A percentile compares a stretch with the other conserved stretches of the same genome.
Evolutionary conservation across 2,329 filamentous ascomycete genomes (phyloP).

Genomic region (Podosphaera fusca): DNA sequence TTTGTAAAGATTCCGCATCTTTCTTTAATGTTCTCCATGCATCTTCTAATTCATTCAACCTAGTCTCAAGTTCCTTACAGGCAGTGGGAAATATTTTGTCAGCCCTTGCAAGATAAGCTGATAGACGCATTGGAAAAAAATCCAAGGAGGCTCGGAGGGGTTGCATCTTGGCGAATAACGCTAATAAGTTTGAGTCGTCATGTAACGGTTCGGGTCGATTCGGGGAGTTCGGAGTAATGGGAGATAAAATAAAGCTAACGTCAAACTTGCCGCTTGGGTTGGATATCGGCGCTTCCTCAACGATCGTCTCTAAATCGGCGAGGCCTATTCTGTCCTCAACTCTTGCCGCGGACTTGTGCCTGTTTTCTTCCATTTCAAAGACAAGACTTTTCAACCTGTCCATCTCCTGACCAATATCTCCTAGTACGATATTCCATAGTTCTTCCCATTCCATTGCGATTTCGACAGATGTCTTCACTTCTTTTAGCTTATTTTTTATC

Average conservation of each 20-base stretch:
- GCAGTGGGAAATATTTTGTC: slow-evolving; percentile 66
- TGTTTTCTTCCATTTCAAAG: slow-evolving; percentile 93
- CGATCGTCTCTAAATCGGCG: slow-evolving; percentile 75
- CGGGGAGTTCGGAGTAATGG: slow-evolving; percentile 38
- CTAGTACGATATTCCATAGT: slow-evolving; percentile 79
- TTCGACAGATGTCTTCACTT: slow-evolving; percentile 75
- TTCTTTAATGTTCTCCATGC: slow-evolving; percentile 72
- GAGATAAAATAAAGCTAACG: slow-evolving; percentile 24
- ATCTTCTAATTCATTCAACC: slow-evolving; percentile 52
- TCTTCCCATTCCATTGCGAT: slow-evolving; percentile 99
- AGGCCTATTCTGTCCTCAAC: slow-evolving; percentile 51
- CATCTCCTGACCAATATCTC: slow-evolving; percentile 78
- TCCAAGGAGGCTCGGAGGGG: slow-evolving; percentile 79
- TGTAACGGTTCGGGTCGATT: slow-evolving; percentile 34
- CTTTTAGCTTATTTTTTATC: slow-evolving; percentile 55
- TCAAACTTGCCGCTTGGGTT: slow-evolving; percentile 42
- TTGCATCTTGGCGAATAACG: slow-evolving; percentile 86
- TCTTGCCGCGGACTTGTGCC: slow-evolving; percentile 52
- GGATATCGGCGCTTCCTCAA: slow-evolving; percentile 55
- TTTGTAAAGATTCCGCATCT: slow-evolving; percentile 70
- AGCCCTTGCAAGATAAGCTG: slow-evolving; percentile 62
- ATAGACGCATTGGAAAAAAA: slow-evolving; percentile 84
- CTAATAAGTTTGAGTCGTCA: slow-evolving; percentile 72
- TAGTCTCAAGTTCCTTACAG: slow-evolving; percentile 65
- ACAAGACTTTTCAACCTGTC: slow-evolving; percentile 59